Base-by-base conservation (phyloP, 306 rosid species). In the Fagus crenata region DNA sequence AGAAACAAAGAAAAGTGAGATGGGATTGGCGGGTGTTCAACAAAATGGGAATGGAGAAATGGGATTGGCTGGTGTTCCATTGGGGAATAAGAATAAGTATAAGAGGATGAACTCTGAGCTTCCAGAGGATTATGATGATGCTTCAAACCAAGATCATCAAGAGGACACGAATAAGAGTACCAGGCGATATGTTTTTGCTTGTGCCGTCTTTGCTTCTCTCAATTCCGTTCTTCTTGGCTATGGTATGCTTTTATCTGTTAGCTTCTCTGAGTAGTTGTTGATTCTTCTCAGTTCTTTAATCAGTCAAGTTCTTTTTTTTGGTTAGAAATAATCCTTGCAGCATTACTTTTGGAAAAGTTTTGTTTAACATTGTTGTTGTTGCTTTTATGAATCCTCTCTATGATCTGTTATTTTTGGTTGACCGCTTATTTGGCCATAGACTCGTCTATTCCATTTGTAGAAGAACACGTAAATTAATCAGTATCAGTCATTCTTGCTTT, bases 211-310 rank as follows among this genome's bases (percentile, higher is more conserved):
- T 80, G 98, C 98, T 74, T 94, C 98, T 64, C 96, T 94, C 80
- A 94, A 94, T 86, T 85, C 88, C 82, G 98, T 92, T 72, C 96
- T 94, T 80, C 97, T 94, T 31, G 98, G 98, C 81, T 94, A 94
- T 83, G 98, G 98, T 94, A 87, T 35, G 55, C 40, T 49, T 71
- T 65, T 67, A 28, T 60, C 78, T 69, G 53, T 72, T 31, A 73
- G 41, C 39, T 14, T 37, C 28, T 39, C 37, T 11, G 79, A 58
- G 60, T 22, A 35, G 56, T 80, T 6, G 6, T 61, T 12, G 5
- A 7, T 31, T 0, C 6, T 31, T 59, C 8, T 60, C n/a, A 31
- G 40, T 4, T 60, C 37, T 32, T 60, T 4, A 33, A 4, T 2
- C 9, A 1, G 40, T 33, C 42, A 4, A 12, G 17, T 6, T 33